Evolutionary conservation across 345 rosid genomes (phyloP).

Genomic region (Eucalyptus tenuipes): DNA sequence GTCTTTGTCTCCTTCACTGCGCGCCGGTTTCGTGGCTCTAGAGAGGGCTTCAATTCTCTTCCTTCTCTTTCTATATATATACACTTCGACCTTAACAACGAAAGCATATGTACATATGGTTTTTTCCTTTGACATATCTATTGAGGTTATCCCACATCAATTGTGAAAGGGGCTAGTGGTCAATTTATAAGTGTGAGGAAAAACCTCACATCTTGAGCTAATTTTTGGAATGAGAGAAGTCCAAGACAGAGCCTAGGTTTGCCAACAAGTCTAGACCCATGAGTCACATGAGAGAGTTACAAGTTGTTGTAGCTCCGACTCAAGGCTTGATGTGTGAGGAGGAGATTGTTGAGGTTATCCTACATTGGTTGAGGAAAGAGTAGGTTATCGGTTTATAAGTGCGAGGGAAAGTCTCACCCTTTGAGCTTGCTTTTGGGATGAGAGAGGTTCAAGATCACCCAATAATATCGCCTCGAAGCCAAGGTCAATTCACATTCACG

Average conservation of each 20-base stretch:
- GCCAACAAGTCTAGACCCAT: too few species aligned
- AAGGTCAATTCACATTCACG: too few species aligned
- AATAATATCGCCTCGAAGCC: too few species aligned
- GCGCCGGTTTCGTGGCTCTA: not conserved
- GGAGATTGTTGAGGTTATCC: too few species aligned
- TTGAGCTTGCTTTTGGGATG: rapidly evolving
- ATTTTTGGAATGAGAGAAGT: rapidly evolving
- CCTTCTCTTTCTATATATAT: not conserved
- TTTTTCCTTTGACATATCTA: not conserved
- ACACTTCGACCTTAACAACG: not conserved
- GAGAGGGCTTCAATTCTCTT: not conserved
- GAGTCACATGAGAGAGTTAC: rapidly evolving
- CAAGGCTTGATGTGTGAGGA: too few species aligned
- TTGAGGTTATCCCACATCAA: rapidly evolving
- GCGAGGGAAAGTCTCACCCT: too few species aligned
- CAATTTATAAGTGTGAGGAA: too few species aligned
- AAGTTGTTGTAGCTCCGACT: rapidly evolving
- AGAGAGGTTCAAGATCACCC: too few species aligned
- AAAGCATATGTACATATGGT: not conserved
- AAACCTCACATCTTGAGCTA: too few species aligned
- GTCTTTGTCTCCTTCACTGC: not conserved
- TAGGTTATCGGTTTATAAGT: rapidly evolving
- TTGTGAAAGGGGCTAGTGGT: rapidly evolving
- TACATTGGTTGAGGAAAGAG: too few species aligned
- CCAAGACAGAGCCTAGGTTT: too few species aligned